Evolutionary conservation across 768 basidiomycete genomes (phyloP), one percentile per base, ranked within the genome.

Genomic region (Coprinellus aureogranulatus): DNA sequence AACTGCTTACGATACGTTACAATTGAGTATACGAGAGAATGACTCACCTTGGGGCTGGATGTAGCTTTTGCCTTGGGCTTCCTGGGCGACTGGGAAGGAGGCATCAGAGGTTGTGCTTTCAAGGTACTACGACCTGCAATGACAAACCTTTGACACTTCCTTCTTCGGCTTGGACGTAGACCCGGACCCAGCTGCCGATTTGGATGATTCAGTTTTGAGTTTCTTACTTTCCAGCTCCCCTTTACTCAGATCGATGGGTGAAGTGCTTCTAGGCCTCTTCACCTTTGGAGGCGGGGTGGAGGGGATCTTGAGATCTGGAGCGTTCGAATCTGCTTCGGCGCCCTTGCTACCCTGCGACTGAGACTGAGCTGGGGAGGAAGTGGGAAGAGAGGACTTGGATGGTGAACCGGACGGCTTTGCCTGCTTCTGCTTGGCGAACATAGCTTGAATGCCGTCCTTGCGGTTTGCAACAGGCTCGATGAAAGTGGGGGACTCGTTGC

Each of bases 401-500:
- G 6, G 34, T 28, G 41, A 40, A 3, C 59, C 54, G 22, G 52
- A 37, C 3, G 39, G 2, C 30, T 45, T 26, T 52, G 16, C 59
- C 39, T 64, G 59, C 22, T 65, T 73, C 65, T 91, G 90, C 61
- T 84, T 88, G 1, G 83, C 78, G 61, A 94, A 93, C 82, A 92
- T 84, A 9, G 89, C 86, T 65, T 87, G 78, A 53, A 93, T 96
- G 6, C 94, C 93, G 64, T 95, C 94, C 64, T 89, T 89, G 22
- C 94, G 83, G 46, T 81, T 76, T 9, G 85, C 75, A 20, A 97
- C 72, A 0, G 95, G 94, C 63, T 92, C 79, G 53, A 97, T 86
- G 68, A 90, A 97, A 0, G 85, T 81, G 0, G 89, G 72, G 1
- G 90, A 93, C 65, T 98, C 89, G 8, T 76, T 85, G 8, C 92